Conservation (phyloP, 306 rosid genomes). For the Urtica urens region DNA sequence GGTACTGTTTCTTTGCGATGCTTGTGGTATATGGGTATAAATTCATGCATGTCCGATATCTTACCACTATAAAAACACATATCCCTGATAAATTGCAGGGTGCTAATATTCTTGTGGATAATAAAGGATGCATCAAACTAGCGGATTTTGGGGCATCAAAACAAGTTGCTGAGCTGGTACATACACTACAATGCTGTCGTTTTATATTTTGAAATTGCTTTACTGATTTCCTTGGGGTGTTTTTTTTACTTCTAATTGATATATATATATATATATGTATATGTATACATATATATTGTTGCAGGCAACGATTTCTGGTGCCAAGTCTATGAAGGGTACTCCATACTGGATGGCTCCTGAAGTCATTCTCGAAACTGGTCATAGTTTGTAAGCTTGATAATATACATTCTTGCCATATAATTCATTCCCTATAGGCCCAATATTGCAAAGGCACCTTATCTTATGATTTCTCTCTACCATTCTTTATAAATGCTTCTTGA, state of each 20-base stretch:
- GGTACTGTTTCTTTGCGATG: conserved; percentile 29
- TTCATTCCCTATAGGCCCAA: too few relatives aligned
- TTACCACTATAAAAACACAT: conserved; percentile 11
- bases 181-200: conserved; percentile 8
- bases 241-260: conserved; percentile 15
- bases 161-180: conserved; percentile 97
- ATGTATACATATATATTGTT: too few relatives aligned
- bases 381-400: conserved; percentile 78
- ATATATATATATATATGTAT: not conserved
- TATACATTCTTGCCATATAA: too few relatives aligned
- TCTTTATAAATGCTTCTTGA: too few relatives aligned
- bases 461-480: not conserved
- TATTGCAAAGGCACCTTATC: too few relatives aligned
- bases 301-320: conserved; percentile 96
- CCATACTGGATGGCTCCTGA: conserved; percentile 99
- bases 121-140: conserved; percentile 94
- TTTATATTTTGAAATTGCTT: conserved; percentile 1
- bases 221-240: too few relatives aligned
- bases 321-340: conserved; percentile 99
- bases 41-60: conserved; percentile 2
- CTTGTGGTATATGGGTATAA: conserved; percentile 6
- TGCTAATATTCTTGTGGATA: conserved; percentile 98
- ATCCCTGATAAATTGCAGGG: conserved; percentile 50
- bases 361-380: conserved; percentile 98
- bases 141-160: conserved; percentile 99